phyloP scores from a whole-genome alignment of 2,329 filamentous ascomycete genomes.

The Neopestalotiopsis sp. region DNA sequence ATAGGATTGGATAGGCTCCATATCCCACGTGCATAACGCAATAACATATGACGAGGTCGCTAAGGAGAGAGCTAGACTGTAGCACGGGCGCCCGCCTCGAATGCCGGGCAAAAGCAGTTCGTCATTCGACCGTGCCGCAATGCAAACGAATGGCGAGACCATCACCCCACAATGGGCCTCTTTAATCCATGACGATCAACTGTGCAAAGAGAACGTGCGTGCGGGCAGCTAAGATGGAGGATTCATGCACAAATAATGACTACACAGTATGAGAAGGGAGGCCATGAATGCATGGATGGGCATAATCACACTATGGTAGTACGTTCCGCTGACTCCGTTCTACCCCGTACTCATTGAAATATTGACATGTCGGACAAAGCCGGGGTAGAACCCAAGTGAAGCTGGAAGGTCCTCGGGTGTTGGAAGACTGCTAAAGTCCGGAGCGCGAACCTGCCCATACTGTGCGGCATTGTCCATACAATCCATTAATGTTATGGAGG shows the following conservation, averaged over 20 bases:
- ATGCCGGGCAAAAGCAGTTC: neutral
- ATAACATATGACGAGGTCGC: neutral
- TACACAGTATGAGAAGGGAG: neutral
- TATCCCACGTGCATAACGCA: neutral
- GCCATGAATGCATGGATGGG: neutral
- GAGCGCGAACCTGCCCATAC: neutral
- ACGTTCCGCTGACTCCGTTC: neutral
- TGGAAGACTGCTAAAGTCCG: neutral
- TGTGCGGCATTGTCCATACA: neutral
- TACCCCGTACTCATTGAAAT: neutral
- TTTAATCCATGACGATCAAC: neutral
- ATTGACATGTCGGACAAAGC: constrained; percentile 16
- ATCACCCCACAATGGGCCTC: constrained; percentile 8
- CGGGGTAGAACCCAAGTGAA: neutral
- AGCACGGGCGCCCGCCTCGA: neutral
- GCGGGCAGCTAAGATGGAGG: neutral
- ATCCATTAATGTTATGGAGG: neutral
- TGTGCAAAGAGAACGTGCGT: neutral
- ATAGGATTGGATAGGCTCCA: neutral
- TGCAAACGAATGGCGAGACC: constrained; percentile 5
- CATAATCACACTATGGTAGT: constrained; percentile 1
- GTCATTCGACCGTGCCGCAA: constrained; percentile 8
- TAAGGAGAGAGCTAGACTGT: neutral
- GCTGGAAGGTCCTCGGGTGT: neutral
- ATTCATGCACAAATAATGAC: neutral